Conservation (phyloP, 345 rosid genomes). For the Odontarrhena argentea region DNA sequence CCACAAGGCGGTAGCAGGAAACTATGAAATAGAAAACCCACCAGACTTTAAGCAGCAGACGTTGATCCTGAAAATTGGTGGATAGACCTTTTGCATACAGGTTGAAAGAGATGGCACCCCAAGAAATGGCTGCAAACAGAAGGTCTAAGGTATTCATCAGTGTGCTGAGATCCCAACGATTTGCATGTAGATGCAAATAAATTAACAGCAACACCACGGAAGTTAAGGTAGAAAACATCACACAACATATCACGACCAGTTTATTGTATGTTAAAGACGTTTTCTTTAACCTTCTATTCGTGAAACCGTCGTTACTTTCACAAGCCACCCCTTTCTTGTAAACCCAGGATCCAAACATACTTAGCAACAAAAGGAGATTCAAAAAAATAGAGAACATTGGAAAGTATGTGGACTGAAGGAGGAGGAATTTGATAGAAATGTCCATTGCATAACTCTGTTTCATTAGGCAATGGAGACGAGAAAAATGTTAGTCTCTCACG, state of each 20-base stretch:
- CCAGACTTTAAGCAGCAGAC: conserved; percentile 60
- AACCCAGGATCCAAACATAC: conserved; percentile 42
- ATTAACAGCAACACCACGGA: conserved; percentile 48
- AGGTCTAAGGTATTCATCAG: conserved; percentile 51
- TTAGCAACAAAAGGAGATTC: conserved; percentile 51
- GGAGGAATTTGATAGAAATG: conserved; percentile 22
- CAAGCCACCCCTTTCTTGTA: conserved; percentile 36
- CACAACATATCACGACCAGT: conserved; percentile 55
- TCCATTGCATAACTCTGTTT: conserved; percentile 33
- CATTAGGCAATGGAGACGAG: conserved; percentile 19
- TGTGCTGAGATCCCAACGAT: conserved; percentile 53
- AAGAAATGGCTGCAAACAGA: conserved; percentile 58
- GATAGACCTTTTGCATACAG: conserved; percentile 36
- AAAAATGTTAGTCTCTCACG: conserved; percentile 26
- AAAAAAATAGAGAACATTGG: conserved; percentile 54
- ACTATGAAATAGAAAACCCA: conserved; percentile 61
- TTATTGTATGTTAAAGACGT: conserved; percentile 43
- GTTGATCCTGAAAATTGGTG: conserved; percentile 31
- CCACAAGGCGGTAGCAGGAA: conserved; percentile 60
- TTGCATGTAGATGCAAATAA: conserved; percentile 60
- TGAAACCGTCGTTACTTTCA: conserved; percentile 21
- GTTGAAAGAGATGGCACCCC: conserved; percentile 56
- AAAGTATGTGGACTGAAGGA: conserved; percentile 44
- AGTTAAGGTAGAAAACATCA: conserved; percentile 51
- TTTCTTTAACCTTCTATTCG: conserved; percentile 38